Evolutionary conservation across 2,329 filamentous ascomycete genomes (phyloP), one percentile per base, ranked within the genome.

Genomic region (Claviceps fusiformis): DNA sequence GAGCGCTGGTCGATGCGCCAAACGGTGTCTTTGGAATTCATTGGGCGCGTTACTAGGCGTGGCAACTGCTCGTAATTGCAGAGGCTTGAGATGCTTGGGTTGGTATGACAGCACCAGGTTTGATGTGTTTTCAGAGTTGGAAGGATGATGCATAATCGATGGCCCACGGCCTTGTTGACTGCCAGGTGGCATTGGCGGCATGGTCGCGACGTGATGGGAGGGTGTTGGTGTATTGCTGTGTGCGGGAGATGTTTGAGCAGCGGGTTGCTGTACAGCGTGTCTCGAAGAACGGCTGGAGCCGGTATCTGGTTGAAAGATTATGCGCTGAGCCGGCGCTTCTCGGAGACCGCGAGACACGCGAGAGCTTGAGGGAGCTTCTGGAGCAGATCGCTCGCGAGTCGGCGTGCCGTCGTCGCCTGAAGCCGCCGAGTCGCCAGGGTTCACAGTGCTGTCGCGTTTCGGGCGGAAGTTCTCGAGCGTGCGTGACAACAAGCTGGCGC

Each of bases 241-340:
- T 5, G 64, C 61, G 17, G 65, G 62, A 17, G 65, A 64, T 51
- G 64, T 63, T 45, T 62, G 62, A 15, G 63, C 39, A 61, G 63
- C 56, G 55, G 77, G 70, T 24, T 79, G 75, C 37, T 70, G 71
- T 33, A 75, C 73, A 29, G 75, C 66, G 60, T 86, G 81, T 54
- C 86, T 79, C 8, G 78, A 80, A 61, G 83, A 78, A 59, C 87
- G 79, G 15, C 78, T 73, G 3, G 85, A 74, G 10, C 79, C 80
- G 2, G 83, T 83, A 62, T 95, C 89, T 35, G 89, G 89, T 65
- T 93, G 88, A 68, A 92, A 95, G 53, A 93, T 83, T 53, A 91
- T 83, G 59, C 89, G 79, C 65, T 91, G 89, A 0, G 89, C 85
- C 33, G 89, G 89, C n/a, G 88, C 87, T 67, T 93, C 87, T 60